These are phyloP conservation scores for Phytophthora cryptogea DNA, from an alignment of 352 stramenopile species.

Conservation along the genomic window DNA sequence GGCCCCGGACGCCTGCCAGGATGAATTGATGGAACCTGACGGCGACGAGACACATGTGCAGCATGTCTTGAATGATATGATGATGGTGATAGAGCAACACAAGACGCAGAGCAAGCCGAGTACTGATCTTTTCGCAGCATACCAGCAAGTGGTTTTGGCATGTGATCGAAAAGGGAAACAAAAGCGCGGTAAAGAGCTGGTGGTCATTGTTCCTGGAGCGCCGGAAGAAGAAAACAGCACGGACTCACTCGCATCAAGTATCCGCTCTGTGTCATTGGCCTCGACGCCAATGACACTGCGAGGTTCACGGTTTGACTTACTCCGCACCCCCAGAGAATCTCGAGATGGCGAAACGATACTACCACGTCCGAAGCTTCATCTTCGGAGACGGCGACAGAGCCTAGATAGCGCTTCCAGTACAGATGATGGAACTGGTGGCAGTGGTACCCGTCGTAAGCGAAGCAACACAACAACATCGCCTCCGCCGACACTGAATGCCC, in stretches of 20 bases:
- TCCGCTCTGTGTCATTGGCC: conserved; percentile 48
- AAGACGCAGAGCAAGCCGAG: conserved; percentile 1
- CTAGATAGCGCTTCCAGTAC: conserved; percentile 65
- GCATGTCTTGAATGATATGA: conserved; percentile 31
- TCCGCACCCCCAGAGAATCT: conserved; percentile 9
- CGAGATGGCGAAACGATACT: conserved; percentile 10
- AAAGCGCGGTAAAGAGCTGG: conserved; percentile 9
- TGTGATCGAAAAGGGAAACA: conserved; percentile 5
- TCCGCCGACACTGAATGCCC: conserved; percentile 12
- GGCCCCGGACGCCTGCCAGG: conserved; percentile 6
- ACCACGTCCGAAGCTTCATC: conserved; percentile 28
- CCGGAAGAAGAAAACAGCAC: conserved; percentile 44
- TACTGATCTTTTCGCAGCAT: conserved; percentile 21
- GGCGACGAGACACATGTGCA: conserved; percentile 24
- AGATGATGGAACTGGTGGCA: conserved; percentile 58
- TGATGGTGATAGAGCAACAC: conserved; percentile 39
- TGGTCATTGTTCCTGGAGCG: conserved; percentile 11
- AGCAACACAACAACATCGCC: conserved; percentile 56
- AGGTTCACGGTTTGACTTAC: conserved; percentile 9
- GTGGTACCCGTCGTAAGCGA: conserved; percentile 60
- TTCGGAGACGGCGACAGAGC: conserved; percentile 55
- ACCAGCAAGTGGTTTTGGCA: conserved; percentile 10
- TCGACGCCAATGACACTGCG: conserved; percentile 30
- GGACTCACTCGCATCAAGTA: conserved; percentile 56
- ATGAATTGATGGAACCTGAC: conserved; percentile 11